Conservation (phyloP, 2,329 filamentous ascomycete species). For the Metarhizium brunneum region DNA sequence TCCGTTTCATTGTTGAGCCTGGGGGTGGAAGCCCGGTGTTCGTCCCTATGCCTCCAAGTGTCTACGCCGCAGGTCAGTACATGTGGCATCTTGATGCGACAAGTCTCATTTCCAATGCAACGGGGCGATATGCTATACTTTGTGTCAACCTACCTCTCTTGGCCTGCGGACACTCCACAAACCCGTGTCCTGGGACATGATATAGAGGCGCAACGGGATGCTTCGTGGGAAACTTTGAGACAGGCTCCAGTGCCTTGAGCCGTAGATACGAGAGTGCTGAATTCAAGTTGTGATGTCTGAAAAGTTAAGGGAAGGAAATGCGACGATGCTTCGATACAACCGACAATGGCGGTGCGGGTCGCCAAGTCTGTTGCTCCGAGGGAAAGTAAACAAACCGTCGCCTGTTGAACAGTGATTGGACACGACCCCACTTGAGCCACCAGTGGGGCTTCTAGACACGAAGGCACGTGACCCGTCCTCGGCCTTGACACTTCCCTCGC, state of each 20-base stretch:
- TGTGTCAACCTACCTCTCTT: conserved; percentile 60
- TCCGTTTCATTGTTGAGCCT: conserved; percentile 87
- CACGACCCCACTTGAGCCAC: background rate
- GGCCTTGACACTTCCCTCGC: no score
- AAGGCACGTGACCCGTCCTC: conserved; percentile 14
- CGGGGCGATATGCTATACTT: background rate
- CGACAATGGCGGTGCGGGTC: background rate
- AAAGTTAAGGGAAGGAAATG: conserved; percentile 1
- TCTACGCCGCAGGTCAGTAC: conserved; percentile 40
- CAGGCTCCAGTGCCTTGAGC: background rate
- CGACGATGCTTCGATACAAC: background rate
- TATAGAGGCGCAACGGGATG: conserved; percentile 8
- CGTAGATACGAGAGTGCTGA: background rate
- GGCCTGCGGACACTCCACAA: conserved; percentile 88
- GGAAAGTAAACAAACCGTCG: conserved; percentile 33
- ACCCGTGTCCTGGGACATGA: conserved; percentile 79
- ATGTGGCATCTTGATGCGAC: conserved; percentile 9
- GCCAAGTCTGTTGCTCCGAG: conserved; percentile 25
- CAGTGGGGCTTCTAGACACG: background rate
- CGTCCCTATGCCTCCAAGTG: conserved; percentile 73
- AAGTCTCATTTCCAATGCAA: background rate
- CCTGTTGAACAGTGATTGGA: conserved; percentile 17
- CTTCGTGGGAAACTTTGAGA: background rate
- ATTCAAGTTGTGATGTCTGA: background rate
- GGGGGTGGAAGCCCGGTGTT: conserved; percentile 85